Conservation (phyloP, 495 filamentous ascomycete genomes). For the Neohortaea acidophila region DNA sequence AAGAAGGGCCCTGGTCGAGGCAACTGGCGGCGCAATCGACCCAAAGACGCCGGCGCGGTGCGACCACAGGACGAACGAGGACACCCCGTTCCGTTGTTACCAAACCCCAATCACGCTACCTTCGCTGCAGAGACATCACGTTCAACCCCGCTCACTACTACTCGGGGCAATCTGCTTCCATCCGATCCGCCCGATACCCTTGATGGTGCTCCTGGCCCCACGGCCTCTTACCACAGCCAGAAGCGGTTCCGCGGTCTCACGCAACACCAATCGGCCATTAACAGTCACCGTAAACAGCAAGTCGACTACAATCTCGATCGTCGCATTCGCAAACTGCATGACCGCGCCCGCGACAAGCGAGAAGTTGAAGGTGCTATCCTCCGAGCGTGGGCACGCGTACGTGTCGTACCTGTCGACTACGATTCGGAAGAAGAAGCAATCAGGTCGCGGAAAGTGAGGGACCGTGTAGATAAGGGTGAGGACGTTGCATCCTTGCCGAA, state of each 20-base stretch:
- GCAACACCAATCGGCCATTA: conserved; percentile 82
- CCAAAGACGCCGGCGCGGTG: conserved; percentile 9
- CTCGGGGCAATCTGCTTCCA: background rate
- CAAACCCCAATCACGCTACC: conserved; percentile 5
- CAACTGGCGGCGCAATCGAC: conserved; percentile 27
- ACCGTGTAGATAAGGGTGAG: conserved; percentile 6
- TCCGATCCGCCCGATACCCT: background rate
- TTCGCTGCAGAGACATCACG: conserved; percentile 8
- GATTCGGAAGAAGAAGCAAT: conserved; percentile 58
- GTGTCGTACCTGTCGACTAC: conserved; percentile 53
- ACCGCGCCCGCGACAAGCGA: conserved; percentile 25
- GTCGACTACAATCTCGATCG: conserved; percentile 76
- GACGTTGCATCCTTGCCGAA: background rate
- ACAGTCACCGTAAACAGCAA: conserved; percentile 71
- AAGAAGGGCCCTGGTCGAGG: conserved; percentile 28
- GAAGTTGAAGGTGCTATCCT: conserved; percentile 47
- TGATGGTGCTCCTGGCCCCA: conserved; percentile 6
- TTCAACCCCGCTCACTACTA: no score
- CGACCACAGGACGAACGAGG: conserved; percentile 3
- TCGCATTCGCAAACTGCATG: conserved; percentile 39
- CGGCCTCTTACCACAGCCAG: conserved; percentile 15
- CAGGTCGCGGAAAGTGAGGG: conserved; percentile 3
- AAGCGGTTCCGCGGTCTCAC: conserved; percentile 73
- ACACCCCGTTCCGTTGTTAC: conserved; percentile 10
- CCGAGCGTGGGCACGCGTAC: conserved; percentile 53